Base-by-base conservation (phyloP, 768 basidiomycete species). In the Termitomyces sp. region DNA sequence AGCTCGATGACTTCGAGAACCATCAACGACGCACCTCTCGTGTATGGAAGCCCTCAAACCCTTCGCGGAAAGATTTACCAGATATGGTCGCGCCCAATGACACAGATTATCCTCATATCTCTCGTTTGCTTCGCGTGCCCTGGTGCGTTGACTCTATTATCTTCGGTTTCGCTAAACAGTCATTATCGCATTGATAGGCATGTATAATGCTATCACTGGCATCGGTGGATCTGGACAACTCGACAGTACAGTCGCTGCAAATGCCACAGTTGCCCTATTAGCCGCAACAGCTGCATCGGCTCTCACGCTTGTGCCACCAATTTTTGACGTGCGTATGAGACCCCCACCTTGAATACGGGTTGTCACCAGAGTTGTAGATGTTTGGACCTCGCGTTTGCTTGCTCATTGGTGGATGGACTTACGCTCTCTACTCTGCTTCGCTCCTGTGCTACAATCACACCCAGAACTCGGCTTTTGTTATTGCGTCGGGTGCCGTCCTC, bases 151-250 rank as follows among this genome's bases (percentile, higher is more conserved):
- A 31, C 34, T 50, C 18, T 5, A 28, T 39, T 6, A 41, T 41
- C 8, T 7, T 51, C 15, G 20, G 12, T 13, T 34, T 18, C 5
- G 18, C 20, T 51, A 24, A 26, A 37, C 6, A 16, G 6, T 16
- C 12, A 13, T n/a, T 24, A 9, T 51, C 6, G 12, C 36, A 18
- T 31, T 48, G 5, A 15, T 36, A 70, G 69, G 69, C 36, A 70
- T 70, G 69, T 70, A 70, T 44, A 70, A 70, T 33, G 69, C 69
- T 22, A 70, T 70, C 39, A 55, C 60, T 29, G 69, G 69, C 26
- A 57, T 70, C 15, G 68, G 69, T 20, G 69, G 69, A 54, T 70
- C 69, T 26, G 69, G 69, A 4, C 69, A 70, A 47, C 59, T 70
- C 18, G 65, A 70, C 45, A 66, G 65, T 39, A 70, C 69, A 12